Evolutionary conservation across 2,329 filamentous ascomycete genomes (phyloP), one percentile per base, ranked within the genome.

Genomic region (Colletotrichum sp.): DNA sequence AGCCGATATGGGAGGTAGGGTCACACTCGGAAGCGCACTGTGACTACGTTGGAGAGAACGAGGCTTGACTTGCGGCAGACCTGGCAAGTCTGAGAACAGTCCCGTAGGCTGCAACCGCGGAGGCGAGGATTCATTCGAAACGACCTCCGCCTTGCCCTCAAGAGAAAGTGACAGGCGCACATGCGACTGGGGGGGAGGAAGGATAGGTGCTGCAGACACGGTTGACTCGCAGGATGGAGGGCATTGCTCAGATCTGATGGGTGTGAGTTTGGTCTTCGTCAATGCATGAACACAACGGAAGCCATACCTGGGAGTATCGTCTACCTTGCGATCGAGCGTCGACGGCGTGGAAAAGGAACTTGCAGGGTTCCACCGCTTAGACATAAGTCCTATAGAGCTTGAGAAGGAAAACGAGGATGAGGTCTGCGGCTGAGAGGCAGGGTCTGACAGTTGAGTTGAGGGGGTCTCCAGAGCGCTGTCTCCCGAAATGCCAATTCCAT

Each of bases 111-210:
- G 82, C 69, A 81, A 80, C 67, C 92, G 93, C 3, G 94, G 95
- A 4, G 94, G 94, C 4, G 93, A 94, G 34, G 90, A 88, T 77
- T 93, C 91, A 77, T 93, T 90, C 70, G 93, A 92, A 27, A 96
- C 91, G 67, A 98, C 89, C 80, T 96, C 94, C n/a, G 96, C 96
- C 81, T 96, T 96, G 78, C 96, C 96, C 81, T 98, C 95, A 36
- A 96, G 90, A 22, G 95, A 97, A 81, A 97, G 92, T 3, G 95
- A 95, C 32, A 98, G 89, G 65, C 95, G 93, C 73, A 98, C 90
- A 32, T 91, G 89, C n/a, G 87, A 85, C 64, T 60, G 85, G 65
- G 82, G 83, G 65, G 83, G 81, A 69, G 86, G 81, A 16, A 86
- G 81, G 64, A 84, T 70, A 15, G 82, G 76, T 12, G 61, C 25